These are phyloP conservation scores for Atkinsonella texensis DNA, from an alignment of 2,329 filamentous ascomycete species.

Conservation along the genomic window DNA sequence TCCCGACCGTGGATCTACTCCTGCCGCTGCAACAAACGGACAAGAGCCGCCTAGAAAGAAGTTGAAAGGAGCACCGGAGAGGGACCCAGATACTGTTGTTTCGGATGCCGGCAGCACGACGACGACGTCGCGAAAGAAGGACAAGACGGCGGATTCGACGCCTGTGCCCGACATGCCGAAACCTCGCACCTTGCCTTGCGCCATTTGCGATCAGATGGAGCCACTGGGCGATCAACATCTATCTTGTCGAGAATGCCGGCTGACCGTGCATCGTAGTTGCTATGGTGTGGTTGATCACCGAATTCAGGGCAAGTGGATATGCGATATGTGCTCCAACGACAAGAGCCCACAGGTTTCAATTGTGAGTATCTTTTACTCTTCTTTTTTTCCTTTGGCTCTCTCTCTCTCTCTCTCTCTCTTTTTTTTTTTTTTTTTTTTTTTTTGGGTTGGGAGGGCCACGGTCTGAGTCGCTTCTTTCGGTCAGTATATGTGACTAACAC, in stretches of 20 bases:
- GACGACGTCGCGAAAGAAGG: conserved; percentile 44
- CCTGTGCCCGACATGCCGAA: conserved; percentile 66
- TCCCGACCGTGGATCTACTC: conserved; percentile 31
- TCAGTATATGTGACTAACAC: conserved; percentile 14
- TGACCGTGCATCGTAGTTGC: conserved; percentile 85
- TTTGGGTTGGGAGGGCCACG: not conserved
- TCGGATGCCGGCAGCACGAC: conserved; percentile 33
- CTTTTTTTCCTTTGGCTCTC: not conserved
- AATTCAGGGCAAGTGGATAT: conserved; percentile 71
- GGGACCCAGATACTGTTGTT: conserved; percentile 33
- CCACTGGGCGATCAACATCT: conserved; percentile 60
- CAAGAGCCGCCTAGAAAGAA: conserved; percentile 53
- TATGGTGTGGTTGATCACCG: conserved; percentile 73
- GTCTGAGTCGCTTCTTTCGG: not conserved
- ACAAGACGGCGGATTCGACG: conserved; percentile 41
- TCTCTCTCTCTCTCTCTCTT: no score
- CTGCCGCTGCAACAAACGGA: conserved; percentile 15
- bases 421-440: no score
- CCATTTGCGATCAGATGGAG: conserved; percentile 67
- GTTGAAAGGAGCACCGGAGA: conserved; percentile 43
- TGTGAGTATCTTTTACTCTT: conserved; percentile 35
- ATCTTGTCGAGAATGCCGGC: conserved; percentile 73
- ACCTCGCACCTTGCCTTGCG: conserved; percentile 68
- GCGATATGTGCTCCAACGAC: conserved; percentile 93
- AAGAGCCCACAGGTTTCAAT: conserved; percentile 88